Percentiles rank a stretch among this genome's conserved stretches.
Evolutionary conservation across 192 early-diverging fungal species (phyloP).

Genomic region (Linnemannia elongata): DNA sequence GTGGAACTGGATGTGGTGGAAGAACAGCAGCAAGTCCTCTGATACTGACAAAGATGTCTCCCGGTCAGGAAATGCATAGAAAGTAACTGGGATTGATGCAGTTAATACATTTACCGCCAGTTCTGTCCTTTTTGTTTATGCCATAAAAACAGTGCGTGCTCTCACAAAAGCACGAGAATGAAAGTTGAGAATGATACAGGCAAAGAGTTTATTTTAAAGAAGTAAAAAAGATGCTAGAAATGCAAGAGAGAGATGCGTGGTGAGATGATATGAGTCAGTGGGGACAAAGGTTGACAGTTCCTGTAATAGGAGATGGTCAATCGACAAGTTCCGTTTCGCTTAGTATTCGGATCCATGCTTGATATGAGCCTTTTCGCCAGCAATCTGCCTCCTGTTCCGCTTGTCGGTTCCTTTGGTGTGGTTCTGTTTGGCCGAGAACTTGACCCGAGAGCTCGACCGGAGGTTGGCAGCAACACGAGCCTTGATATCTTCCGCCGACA

Average conservation of each 20-base stretch:
- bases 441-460: slow-evolving; percentile 34
- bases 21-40: neutral
- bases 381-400: slow-evolving; percentile 52
- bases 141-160: no score
- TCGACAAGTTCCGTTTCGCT: neutral
- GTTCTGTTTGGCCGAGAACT: slow-evolving; percentile 60
- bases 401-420: slow-evolving; percentile 68
- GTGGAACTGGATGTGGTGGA: neutral
- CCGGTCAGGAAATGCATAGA: neutral
- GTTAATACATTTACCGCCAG: no score
- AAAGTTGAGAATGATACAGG: neutral
- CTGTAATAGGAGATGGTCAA: neutral
- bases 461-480: slow-evolving; percentile 63
- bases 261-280: neutral
- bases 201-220: neutral
- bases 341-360: slow-evolving; percentile 50
- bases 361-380: slow-evolving; percentile 38
- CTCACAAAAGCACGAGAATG: no score
- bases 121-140: no score
- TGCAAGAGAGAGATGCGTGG: neutral
- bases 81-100: neutral
- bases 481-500: slow-evolving; percentile 65
- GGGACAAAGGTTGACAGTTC: neutral
- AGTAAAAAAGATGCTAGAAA: neutral
- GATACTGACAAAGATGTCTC: neutral